Evolutionary conservation across 495 filamentous ascomycete genomes (phyloP).

Genomic region (Daldinia caldariorum): DNA sequence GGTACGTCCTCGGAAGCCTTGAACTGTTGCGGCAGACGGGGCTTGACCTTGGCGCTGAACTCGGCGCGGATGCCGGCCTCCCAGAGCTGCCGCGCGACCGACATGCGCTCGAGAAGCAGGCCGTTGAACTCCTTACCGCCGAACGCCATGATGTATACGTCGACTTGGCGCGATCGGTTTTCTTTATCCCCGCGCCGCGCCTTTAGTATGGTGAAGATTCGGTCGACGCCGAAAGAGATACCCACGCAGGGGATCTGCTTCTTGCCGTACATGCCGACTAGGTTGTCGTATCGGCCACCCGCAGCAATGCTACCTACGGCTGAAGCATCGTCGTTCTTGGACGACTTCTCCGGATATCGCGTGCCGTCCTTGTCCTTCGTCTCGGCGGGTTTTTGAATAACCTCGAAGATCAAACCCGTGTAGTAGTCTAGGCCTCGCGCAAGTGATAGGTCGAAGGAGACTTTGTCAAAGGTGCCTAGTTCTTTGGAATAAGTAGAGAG

Average conservation of each 20-base stretch:
- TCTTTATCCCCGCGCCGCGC: constrained; percentile 64
- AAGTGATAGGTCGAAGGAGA: constrained; percentile 57
- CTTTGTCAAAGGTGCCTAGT: constrained; percentile 68
- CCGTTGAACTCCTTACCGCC: constrained; percentile 82
- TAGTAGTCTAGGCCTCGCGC: constrained; percentile 84
- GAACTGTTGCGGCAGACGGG: constrained; percentile 81
- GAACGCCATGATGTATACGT: constrained; percentile 85
- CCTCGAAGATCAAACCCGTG: constrained; percentile 84
- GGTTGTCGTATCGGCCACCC: constrained; percentile 81
- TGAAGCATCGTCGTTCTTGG: constrained; percentile 56
- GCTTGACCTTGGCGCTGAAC: constrained; percentile 82
- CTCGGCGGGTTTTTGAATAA: constrained; percentile 75
- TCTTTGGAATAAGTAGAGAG: constrained; percentile 77
- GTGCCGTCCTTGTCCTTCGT: constrained; percentile 37
- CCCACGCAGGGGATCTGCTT: constrained; percentile 80
- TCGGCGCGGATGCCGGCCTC: constrained; percentile 79
- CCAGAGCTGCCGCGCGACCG: constrained; percentile 76
- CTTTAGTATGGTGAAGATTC: constrained; percentile 83
- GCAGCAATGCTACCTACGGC: constrained; percentile 79
- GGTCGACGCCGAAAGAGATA: constrained; percentile 84
- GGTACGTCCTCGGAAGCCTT: constrained; percentile 81
- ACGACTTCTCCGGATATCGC: constrained; percentile 52
- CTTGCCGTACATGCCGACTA: constrained; percentile 83
- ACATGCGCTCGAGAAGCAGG: constrained; percentile 79
- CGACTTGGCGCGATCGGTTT: constrained; percentile 61